phyloP scores from a whole-genome alignment of 148 eudicot species.

The Spergularia bocconei region DNA sequence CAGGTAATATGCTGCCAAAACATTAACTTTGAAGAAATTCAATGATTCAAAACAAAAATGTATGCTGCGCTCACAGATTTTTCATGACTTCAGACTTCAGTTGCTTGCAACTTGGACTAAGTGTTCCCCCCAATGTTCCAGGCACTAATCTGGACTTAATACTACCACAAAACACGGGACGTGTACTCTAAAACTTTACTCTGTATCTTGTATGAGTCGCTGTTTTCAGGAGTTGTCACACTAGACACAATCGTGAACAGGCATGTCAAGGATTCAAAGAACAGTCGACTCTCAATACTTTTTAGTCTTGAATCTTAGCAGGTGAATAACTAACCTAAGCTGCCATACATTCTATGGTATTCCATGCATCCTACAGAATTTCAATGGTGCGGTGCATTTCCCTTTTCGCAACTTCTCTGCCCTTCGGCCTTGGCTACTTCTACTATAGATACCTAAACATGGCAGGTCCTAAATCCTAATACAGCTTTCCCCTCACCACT shows the following conservation, averaged over 20 bases:
- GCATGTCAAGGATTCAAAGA: background rate
- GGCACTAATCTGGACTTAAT: background rate
- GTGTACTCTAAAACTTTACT: background rate
- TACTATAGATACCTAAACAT: background rate
- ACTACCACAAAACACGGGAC: background rate
- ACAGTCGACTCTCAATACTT: background rate
- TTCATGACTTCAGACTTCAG: background rate
- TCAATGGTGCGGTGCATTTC: background rate
- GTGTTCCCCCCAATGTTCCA: background rate
- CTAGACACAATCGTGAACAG: background rate
- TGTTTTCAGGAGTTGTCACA: background rate
- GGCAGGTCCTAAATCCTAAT: background rate
- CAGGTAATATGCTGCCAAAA: constrained; percentile 20
- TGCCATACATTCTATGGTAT: background rate
- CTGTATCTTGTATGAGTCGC: background rate
- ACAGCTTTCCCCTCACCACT: background rate
- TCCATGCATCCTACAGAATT: background rate
- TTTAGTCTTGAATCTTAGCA: background rate
- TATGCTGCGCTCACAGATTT: background rate
- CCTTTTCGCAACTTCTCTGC: background rate
- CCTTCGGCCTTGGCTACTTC: background rate
- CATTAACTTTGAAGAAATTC: constrained; percentile 2
- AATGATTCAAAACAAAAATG: constrained; percentile 2
- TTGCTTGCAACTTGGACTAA: background rate
- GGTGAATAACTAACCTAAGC: background rate